phyloP scores from a whole-genome alignment of 2,329 filamentous ascomycete species.

The Sporothrix dimorphospora region DNA sequence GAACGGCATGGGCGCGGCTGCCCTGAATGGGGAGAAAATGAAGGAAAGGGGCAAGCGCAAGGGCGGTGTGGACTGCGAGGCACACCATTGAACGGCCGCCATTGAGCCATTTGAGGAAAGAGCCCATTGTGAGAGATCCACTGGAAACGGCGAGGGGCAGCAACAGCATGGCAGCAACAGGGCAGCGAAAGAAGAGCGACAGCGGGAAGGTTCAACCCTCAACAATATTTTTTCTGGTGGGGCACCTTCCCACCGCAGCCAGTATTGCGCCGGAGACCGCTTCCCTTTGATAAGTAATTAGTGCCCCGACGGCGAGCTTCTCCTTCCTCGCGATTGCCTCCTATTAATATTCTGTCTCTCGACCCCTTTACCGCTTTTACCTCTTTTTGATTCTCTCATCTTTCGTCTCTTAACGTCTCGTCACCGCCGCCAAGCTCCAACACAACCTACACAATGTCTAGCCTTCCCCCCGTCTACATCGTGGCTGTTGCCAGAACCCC shows the following conservation, averaged over 20 bases:
- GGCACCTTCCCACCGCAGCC: constrained; percentile 24
- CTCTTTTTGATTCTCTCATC: not conserved
- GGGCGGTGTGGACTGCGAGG: constrained; percentile 26
- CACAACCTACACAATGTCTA: constrained; percentile 64
- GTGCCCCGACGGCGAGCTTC: constrained; percentile 14
- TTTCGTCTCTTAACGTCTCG: not conserved
- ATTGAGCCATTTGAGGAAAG: constrained; percentile 5
- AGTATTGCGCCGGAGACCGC: not conserved
- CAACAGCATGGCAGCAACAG: not conserved
- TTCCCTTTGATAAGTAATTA: constrained; percentile 14
- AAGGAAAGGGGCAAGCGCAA: constrained; percentile 22
- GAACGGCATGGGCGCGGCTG: constrained; percentile 24
- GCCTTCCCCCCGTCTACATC: constrained; percentile 89
- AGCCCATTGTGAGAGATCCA: constrained; percentile 1
- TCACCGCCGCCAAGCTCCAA: not conserved
- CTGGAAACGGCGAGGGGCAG: constrained; percentile 18
- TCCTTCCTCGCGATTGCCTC: constrained; percentile 15
- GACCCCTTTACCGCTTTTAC: constrained; percentile 12
- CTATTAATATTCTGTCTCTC: not conserved
- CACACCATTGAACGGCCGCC: not conserved
- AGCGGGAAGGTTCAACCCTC: constrained; percentile 23
- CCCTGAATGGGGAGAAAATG: constrained; percentile 23
- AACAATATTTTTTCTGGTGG: constrained; percentile 27
- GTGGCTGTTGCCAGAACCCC: constrained; percentile 90
- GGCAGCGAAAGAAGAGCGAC: not conserved